Evolutionary conservation across 345 rosid species (phyloP).

Genomic region (Lumnitzera racemosa): DNA sequence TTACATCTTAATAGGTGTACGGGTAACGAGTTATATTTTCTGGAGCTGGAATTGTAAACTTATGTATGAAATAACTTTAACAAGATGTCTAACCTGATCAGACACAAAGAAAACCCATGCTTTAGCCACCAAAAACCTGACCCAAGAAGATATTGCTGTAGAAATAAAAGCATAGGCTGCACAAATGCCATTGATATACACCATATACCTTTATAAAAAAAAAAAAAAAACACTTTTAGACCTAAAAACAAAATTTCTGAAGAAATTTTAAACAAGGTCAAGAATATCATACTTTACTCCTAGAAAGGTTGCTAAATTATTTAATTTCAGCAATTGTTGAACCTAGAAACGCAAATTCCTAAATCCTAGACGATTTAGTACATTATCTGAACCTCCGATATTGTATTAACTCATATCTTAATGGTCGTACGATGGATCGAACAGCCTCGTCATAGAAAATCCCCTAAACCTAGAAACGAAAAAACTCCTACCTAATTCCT

Average conservation of each 20-base stretch:
- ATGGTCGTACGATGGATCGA: no score
- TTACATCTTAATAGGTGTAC: no score
- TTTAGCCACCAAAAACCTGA: slow-evolving; percentile 44
- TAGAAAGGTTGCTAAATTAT: not conserved
- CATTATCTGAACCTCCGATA: no score
- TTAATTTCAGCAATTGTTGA: not conserved
- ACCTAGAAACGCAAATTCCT: no score
- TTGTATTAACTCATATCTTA: no score
- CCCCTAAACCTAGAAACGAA: not conserved
- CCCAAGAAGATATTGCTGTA: slow-evolving; percentile 43
- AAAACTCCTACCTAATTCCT: no score
- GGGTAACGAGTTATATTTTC: no score
- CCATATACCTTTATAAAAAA: slow-evolving; percentile 53
- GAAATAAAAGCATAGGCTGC: slow-evolving; percentile 66
- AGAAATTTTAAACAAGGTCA: not conserved
- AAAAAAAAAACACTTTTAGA: not conserved
- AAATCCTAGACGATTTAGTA: no score
- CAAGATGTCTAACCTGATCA: slow-evolving; percentile 58
- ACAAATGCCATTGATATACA: slow-evolving; percentile 49
- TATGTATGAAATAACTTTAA: no score
- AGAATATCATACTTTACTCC: not conserved
- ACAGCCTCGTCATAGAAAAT: not conserved
- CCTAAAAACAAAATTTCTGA: not conserved
- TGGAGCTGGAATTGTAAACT: no score
- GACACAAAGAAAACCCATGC: slow-evolving; percentile 81